Evolutionary conservation across 805 yeast genomes (phyloP), one percentile per base, ranked within the genome.

Genomic region (Myxozyma lipomycoides): DNA sequence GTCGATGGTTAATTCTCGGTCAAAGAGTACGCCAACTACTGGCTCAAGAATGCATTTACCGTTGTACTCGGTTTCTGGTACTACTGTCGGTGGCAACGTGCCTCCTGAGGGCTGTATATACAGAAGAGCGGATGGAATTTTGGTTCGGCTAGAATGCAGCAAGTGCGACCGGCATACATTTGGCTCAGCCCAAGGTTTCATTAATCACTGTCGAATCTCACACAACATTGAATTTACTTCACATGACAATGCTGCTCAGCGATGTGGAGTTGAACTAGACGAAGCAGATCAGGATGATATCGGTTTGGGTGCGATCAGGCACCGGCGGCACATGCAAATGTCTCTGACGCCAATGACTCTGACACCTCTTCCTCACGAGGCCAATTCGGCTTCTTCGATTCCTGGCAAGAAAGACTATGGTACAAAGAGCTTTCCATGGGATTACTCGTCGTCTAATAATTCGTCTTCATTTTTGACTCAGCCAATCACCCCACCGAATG

Each of bases 111-210:
- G 55, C 34, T 63, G 67, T 54, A 39, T 58, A 34, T 56, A 55
- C 48, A 56, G 63, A 9, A 61, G 60, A 30, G 51, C 36, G n/a
- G 93, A 86, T 64, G 90, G 90, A 1, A 73, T 83, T 0, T 67
- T 83, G 19, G 88, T 86, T 1, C 73, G 81, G 43, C 72, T 86
- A 34, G 80, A 79, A 6, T 86, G 95, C 64, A 78, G 81, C 1
- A 77, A 74, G 45, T 86, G 95, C 66, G 75, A 72, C 9, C 66
- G 90, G 46, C 74, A 80, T 38, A 85, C 84, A 55, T 86, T 86
- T 62, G 81, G 86, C 6, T 78, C 85, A 12, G 86, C 89, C 0
- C 93, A 86, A 63, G 93, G 93, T 15, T 84, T 86, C 59, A 73
- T 84, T 34, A 86, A 84, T 64, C 95, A 86, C 65, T 78, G 84